Percentiles rank a stretch among this genome's conserved stretches.
These are phyloP conservation scores for Annulohypoxylon maeteangense DNA, from an alignment of 495 filamentous ascomycete genomes.

Conservation along the genomic window DNA sequence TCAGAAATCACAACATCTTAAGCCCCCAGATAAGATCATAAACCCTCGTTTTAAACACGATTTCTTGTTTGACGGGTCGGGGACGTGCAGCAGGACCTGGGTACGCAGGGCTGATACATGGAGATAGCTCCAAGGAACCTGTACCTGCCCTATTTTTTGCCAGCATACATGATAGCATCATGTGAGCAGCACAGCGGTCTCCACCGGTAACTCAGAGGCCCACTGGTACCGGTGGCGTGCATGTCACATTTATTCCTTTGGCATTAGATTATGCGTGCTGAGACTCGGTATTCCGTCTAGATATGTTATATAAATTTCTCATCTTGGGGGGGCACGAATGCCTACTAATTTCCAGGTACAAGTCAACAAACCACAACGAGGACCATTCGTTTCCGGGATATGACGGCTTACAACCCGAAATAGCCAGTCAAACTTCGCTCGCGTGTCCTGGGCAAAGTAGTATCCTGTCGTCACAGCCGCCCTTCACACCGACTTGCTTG, in stretches of 20 bases:
- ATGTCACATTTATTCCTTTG: background rate
- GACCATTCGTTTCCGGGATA: background rate
- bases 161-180: conserved; percentile 18
- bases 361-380: background rate
- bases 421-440: background rate
- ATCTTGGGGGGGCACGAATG: background rate
- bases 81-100: conserved; percentile 22
- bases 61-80: conserved; percentile 23
- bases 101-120: conserved; percentile 30
- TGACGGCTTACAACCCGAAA: background rate
- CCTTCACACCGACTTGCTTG: conserved; percentile 9
- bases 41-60: conserved; percentile 19
- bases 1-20: conserved; percentile 17
- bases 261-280: conserved; percentile 19
- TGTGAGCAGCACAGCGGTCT: conserved; percentile 7
- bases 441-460: background rate
- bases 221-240: background rate
- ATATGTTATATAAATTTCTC: background rate
- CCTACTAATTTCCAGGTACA: background rate
- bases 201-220: background rate
- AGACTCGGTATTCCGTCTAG: conserved; percentile 13
- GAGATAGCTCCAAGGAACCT: conserved; percentile 11
- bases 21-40: conserved; percentile 12
- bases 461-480: background rate
- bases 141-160: conserved; percentile 12